Conservation (phyloP, 306 rosid genomes). For the Ammopiptanthus mongolicus region DNA sequence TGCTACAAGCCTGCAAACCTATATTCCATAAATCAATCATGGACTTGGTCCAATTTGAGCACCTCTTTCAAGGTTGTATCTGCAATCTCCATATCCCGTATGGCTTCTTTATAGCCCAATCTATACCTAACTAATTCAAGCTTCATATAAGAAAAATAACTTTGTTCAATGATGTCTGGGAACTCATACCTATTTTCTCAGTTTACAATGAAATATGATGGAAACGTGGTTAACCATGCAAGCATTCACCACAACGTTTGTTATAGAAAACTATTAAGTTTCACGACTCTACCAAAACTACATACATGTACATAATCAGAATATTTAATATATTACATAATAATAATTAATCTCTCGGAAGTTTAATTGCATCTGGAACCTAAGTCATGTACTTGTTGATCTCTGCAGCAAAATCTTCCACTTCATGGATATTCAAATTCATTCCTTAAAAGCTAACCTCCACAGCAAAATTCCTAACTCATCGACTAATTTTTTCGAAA, state of each 20-base stretch:
- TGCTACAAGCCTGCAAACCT: background rate
- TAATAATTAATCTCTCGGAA: no score
- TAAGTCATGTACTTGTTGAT: background rate
- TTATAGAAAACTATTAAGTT: background rate
- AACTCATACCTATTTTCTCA: background rate
- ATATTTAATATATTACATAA: no score
- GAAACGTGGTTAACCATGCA: background rate
- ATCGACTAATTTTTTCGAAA: background rate
- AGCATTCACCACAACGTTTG: background rate
- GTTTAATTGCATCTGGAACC: background rate
- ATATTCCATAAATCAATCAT: background rate
- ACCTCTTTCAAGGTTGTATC: background rate
- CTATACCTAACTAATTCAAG: background rate
- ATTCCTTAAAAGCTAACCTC: background rate
- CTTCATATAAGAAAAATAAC: background rate
- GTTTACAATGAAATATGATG: background rate
- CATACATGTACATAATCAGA: background rate
- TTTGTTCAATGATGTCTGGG: background rate
- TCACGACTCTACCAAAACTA: background rate
- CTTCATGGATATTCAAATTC: conserved; percentile 10
- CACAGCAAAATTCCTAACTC: conserved; percentile 17
- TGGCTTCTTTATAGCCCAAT: background rate
- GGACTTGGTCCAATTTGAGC: background rate
- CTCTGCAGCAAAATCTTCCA: conserved; percentile 2
- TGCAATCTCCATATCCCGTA: background rate